Percentiles rank a stretch among this genome's conserved stretches.
Evolutionary conservation across 2,329 filamentous ascomycete genomes (phyloP).

Genomic region (Lachnellula cervina): DNA sequence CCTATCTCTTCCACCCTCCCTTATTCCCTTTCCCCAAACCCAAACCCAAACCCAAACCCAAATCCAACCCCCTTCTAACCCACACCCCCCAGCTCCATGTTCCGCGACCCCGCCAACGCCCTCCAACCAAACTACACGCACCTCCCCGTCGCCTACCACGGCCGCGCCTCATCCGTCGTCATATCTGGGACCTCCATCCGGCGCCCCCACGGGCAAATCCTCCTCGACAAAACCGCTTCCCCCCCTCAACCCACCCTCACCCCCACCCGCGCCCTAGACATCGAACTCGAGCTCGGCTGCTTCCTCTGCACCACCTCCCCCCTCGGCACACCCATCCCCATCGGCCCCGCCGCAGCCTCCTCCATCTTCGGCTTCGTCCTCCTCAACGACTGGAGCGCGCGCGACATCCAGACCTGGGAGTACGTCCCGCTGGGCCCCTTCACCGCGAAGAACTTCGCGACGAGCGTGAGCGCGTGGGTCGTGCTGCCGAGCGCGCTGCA

Average conservation of each 20-base stretch:
- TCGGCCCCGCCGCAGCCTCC: constrained; percentile 57
- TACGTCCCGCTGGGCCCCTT: constrained; percentile 79
- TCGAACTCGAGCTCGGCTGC: constrained; percentile 75
- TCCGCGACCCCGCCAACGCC: constrained; percentile 67
- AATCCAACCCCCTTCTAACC: not conserved
- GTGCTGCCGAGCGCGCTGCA: constrained; percentile 72
- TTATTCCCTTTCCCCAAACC: not conserved
- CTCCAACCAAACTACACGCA: constrained; percentile 79
- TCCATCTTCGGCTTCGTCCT: constrained; percentile 75
- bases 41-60: not conserved
- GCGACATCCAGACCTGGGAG: constrained; percentile 81
- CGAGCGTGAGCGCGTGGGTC: constrained; percentile 74
- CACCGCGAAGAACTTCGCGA: constrained; percentile 79
- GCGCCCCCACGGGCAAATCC: constrained; percentile 70
- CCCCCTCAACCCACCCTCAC: constrained; percentile 59
- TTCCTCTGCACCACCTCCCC: constrained; percentile 63
- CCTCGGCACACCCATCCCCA: constrained; percentile 58
- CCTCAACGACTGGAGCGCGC: constrained; percentile 83
- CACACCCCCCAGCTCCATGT: constrained; percentile 50
- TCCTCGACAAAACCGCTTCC: constrained; percentile 57
- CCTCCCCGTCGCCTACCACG: constrained; percentile 77
- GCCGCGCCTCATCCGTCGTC: constrained; percentile 68
- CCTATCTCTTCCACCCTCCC: not conserved
- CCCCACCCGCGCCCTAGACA: constrained; percentile 64
- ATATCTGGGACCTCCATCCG: constrained; percentile 59